Evolutionary conservation across 148 eudicot genomes (phyloP).

Genomic region (Pouteria glomerata): DNA sequence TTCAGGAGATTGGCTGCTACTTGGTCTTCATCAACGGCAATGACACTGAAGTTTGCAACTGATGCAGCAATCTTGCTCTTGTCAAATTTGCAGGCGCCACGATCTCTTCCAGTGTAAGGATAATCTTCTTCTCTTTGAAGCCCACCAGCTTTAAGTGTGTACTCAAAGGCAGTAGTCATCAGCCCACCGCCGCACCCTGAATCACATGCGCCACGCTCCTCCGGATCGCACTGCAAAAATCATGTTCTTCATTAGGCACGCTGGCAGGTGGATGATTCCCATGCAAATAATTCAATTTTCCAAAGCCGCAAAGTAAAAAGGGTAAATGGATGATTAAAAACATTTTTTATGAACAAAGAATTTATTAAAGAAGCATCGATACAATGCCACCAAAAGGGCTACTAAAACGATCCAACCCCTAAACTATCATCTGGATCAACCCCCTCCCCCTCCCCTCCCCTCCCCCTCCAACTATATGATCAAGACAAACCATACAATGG

Average conservation of each 20-base stretch:
- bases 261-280: not conserved
- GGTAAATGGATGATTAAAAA: too few relatives aligned
- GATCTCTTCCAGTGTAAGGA: constrained; percentile 73
- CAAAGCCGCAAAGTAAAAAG: not conserved
- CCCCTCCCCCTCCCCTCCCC: too few relatives aligned
- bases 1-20: constrained; percentile 80
- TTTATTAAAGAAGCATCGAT: too few relatives aligned
- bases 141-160: constrained; percentile 72
- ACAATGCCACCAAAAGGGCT: too few relatives aligned
- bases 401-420: too few relatives aligned
- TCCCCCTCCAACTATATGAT: too few relatives aligned
- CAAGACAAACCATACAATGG: too few relatives aligned
- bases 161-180: constrained; percentile 82
- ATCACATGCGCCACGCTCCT: constrained; percentile 51
- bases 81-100: constrained; percentile 57
- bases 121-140: constrained; percentile 55
- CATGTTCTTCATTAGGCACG: not conserved
- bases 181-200: constrained; percentile 76
- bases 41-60: constrained; percentile 71
- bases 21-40: constrained; percentile 65
- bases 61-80: constrained; percentile 60
- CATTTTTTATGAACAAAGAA: too few relatives aligned
- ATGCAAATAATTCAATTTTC: not conserved
- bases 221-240: constrained; percentile 73
- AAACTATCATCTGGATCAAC: too few relatives aligned